Base-by-base conservation (phyloP, 164 flowering plant genomes). In the Amborella trichopoda region DNA sequence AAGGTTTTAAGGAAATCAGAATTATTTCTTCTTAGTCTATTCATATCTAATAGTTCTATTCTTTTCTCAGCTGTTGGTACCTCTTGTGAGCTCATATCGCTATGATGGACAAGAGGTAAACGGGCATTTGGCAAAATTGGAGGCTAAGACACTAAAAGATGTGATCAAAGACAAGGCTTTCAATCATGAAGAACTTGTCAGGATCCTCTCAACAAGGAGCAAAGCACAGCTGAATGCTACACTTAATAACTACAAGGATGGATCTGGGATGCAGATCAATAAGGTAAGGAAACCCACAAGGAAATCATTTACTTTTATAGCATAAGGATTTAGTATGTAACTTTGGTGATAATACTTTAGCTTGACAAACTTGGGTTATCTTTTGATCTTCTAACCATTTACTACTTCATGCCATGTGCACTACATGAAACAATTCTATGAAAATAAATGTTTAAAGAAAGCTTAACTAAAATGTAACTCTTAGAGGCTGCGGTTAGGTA, bases 221-320 rank as follows among this genome's bases (percentile, higher is more conserved):
- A 87, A 78, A 56, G 74, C 77, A 20, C 96, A 87, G 50, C 57
- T 87, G 49, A 70, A 64, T 47, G 87, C 90, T 23, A 83, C 94
- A 3, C 49, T 87, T 23, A 81, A 81, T 43, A 81, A 72, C 28
- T 83, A 81, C 73, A 77, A 77, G 20, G 59, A 79, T 38, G 55
- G 49, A 19, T 74, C 62, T 58, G 83, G 80, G 2, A 69, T 67
- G 48, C 63, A 68, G 9, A 65, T 87, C 50, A 62, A 59, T 66
- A 71, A 76, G 85, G 96, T 80, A 66, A 30, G 14, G 14, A 30
- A n/a, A n/a, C n/a, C n/a, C n/a, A n/a, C n/a, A n/a, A n/a, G n/a
- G n/a, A n/a, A n/a, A n/a, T n/a, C n/a, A n/a, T n/a, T n/a, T n/a
- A n/a, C n/a, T n/a, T n/a, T n/a, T n/a, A n/a, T n/a, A n/a, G n/a